phyloP scores from a whole-genome alignment of 75 land plant species.

The Pinus taeda region DNA sequence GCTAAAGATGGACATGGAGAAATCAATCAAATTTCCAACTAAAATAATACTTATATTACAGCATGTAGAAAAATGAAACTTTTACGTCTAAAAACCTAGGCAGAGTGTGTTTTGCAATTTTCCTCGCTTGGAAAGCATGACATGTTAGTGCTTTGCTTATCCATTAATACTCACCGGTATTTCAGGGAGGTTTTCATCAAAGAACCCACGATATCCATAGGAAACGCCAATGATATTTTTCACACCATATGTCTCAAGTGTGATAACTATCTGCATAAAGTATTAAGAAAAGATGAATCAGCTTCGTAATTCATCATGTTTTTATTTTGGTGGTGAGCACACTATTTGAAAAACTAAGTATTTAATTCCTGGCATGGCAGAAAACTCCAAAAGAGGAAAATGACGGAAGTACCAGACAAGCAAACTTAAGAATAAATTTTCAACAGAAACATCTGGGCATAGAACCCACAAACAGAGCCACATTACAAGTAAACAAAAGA shows the following conservation, averaged over 20 bases:
- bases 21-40: not conserved
- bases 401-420: not conserved
- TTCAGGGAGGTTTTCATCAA: slow-evolving; percentile 43
- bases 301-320: not conserved
- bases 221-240: slow-evolving; percentile 78
- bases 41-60: not conserved
- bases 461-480: too few relatives aligned
- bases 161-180: slow-evolving; percentile 42
- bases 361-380: not conserved
- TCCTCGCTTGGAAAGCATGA: not conserved
- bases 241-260: slow-evolving; percentile 91
- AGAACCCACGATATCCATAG: slow-evolving; percentile 88
- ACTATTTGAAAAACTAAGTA: not conserved
- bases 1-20: slow-evolving; percentile 28
- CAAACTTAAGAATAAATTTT: too few relatives aligned
- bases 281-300: not conserved
- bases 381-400: not conserved
- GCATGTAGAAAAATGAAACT: not conserved
- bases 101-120: not conserved
- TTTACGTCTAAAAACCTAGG: not conserved
- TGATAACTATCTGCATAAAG: slow-evolving; percentile 75
- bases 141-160: not conserved
- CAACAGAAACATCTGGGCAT: too few relatives aligned
- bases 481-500: too few relatives aligned
- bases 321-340: not conserved